Evolutionary conservation across 371 early-diverging fungal species (phyloP).

Genomic region (Thermomucor indicae-seudaticae): DNA sequence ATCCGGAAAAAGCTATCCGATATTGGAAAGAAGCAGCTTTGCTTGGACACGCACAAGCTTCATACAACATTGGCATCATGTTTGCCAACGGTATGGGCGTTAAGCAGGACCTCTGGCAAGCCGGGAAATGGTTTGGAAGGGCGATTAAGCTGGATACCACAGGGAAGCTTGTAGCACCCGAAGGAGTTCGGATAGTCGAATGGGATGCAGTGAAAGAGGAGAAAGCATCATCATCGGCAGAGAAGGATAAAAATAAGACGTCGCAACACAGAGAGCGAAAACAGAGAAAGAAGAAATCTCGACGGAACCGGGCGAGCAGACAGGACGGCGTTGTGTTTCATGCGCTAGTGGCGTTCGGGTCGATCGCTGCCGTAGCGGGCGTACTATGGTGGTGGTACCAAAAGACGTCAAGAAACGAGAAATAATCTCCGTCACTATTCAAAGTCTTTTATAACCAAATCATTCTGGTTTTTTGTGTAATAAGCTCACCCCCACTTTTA

Average conservation of each 20-base stretch:
- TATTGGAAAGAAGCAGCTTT: conserved; percentile 48
- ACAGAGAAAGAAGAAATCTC: conserved; percentile 13
- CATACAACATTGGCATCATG: conserved; percentile 44
- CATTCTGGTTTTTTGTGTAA: too few relatives aligned
- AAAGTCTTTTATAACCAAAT: too few relatives aligned
- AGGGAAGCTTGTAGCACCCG: conserved; percentile 31
- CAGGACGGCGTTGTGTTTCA: conserved; percentile 12
- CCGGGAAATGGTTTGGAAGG: conserved; percentile 50
- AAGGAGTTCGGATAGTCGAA: conserved; percentile 32
- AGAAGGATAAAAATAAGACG: not conserved
- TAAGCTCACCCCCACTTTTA: too few relatives aligned
- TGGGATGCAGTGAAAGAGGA: conserved; percentile 37
- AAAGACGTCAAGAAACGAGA: too few relatives aligned
- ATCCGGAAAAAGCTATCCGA: conserved; percentile 37
- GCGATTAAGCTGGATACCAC: conserved; percentile 41
- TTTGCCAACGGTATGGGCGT: conserved; percentile 46
- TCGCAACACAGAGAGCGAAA: not conserved
- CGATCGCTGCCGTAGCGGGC: conserved; percentile 33
- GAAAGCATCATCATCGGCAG: too few relatives aligned
- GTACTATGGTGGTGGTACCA: conserved; percentile 29
- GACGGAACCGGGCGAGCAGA: conserved; percentile 8
- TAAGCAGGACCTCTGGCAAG: conserved; percentile 26
- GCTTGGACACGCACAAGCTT: conserved; percentile 47
- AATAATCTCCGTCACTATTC: too few relatives aligned
- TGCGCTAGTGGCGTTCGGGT: conserved; percentile 23